Conservation (phyloP, 331 rosid species). For the Pyracantha coccinea region DNA sequence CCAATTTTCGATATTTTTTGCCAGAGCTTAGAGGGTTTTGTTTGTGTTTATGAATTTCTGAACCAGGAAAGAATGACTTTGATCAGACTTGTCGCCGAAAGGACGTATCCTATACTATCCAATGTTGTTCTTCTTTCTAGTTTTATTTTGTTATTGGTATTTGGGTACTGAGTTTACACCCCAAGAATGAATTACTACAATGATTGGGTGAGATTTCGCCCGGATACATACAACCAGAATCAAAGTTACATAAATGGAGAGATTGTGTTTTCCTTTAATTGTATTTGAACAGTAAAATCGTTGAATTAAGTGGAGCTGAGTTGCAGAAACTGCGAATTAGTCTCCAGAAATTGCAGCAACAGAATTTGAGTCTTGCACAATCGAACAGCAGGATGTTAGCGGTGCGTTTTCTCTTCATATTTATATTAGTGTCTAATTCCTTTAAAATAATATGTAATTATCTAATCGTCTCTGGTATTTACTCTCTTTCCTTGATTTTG, state of each 20-base stretch:
- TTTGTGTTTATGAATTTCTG: constrained; percentile 10
- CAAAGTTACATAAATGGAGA: background rate
- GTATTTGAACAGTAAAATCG: constrained; percentile 40
- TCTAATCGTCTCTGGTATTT: background rate
- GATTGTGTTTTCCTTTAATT: constrained; percentile 16
- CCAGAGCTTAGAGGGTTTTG: background rate
- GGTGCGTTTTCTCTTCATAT: constrained; percentile 24
- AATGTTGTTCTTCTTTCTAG: background rate
- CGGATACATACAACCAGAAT: background rate
- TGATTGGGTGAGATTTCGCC: background rate
- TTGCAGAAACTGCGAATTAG: constrained; percentile 47
- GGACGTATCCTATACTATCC: constrained; percentile 57
- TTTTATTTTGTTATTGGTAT: background rate
- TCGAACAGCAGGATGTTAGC: constrained; percentile 67
- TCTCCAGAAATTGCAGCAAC: constrained; percentile 68
- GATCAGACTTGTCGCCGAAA: constrained; percentile 47
- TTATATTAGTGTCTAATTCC: background rate
- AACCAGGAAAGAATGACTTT: constrained; percentile 61
- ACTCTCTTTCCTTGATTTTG: constrained; percentile 9
- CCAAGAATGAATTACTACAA: background rate
- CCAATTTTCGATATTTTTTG: background rate
- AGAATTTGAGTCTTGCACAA: constrained; percentile 82
- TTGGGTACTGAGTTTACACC: background rate
- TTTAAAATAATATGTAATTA: background rate
- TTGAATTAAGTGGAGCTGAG: constrained; percentile 65